Evolutionary conservation across 1,284 basidiomycete genomes (phyloP).

Genomic region (Inonotus hispidus): DNA sequence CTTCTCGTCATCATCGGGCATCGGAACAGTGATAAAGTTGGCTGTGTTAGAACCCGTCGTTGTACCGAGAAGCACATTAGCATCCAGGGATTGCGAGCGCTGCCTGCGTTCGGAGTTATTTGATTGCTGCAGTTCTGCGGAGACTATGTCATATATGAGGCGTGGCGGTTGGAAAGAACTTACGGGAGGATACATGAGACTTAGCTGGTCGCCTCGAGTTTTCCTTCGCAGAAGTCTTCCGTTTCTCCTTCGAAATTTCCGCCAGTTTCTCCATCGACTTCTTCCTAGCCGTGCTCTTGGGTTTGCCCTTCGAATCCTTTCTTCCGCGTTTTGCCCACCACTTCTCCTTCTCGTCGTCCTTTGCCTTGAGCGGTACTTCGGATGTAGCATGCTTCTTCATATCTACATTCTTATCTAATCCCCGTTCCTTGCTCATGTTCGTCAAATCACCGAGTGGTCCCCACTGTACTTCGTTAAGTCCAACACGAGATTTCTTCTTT

Average conservation of each 20-base stretch:
- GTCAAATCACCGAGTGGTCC: slow-evolving; percentile 51
- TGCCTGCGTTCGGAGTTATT: slow-evolving; percentile 34
- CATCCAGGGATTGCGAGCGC: slow-evolving; percentile 63
- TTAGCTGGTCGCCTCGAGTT: slow-evolving; percentile 11
- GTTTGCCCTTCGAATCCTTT: slow-evolving; percentile 55
- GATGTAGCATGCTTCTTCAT: slow-evolving; percentile 21
- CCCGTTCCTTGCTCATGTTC: slow-evolving; percentile 35
- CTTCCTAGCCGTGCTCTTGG: slow-evolving; percentile 35
- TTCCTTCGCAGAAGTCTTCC: slow-evolving; percentile 35
- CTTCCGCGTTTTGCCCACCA: slow-evolving; percentile 74
- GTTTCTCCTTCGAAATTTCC: slow-evolving; percentile 32
- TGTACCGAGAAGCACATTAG: slow-evolving; percentile 43
- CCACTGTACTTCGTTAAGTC: slow-evolving; percentile 63
- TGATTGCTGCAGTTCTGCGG: slow-evolving; percentile 43
- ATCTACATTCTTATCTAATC: slow-evolving; percentile 31
- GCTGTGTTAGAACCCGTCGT: slow-evolving; percentile 18
- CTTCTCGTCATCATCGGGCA: slow-evolving; percentile 11
- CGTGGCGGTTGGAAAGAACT: slow-evolving; percentile 2
- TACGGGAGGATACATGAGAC: slow-evolving; percentile 23
- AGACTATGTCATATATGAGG: background rate
- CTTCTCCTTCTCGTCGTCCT: slow-evolving; percentile 58
- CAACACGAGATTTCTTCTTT: slow-evolving; percentile 69
- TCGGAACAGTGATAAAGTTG: slow-evolving; percentile 12
- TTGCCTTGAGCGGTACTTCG: slow-evolving; percentile 36
- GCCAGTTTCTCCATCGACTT: slow-evolving; percentile 39